Base-by-base conservation (phyloP, 2,329 filamentous ascomycete species). In the Hypomyces perniciosus region DNA sequence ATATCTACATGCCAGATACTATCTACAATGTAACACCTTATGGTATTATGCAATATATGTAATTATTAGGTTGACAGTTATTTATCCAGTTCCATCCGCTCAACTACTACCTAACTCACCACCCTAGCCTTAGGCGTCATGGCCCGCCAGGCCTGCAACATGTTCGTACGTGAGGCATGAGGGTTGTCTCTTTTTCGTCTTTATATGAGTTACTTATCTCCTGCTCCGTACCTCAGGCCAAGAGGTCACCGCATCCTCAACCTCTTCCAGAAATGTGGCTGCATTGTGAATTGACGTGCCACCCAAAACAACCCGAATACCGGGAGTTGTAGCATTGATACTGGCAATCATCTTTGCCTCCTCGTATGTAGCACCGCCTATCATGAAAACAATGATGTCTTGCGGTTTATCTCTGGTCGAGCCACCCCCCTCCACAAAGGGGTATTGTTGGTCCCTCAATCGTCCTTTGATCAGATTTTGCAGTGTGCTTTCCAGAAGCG, bases 331-430 rank as follows among this genome's bases (percentile, higher is more conserved):
- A 13, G 90, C 90, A 70, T 99, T 99, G 53, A 99, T 84, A 59
- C 91, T 84, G n/a, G 93, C 90, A 37, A 97, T 83, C 78, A 90
- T 90, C 73, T 96, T 96, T 5, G 93, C 91, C 68, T 99, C 93
- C 68, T 99, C 93, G 63, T 96, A 99, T 0, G 93, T 99, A 13
- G 86, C 84, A 3, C 93, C 93, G 5, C 93, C 93, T 27, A 96
- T 78, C 63, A 99, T 91, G 65, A 99, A 99, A 6, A 99, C 81
- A 40, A 99, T 81, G 38, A 99, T 87, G 65, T 99, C 95, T 66
- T 99, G 93, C 4, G 93, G 93, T 67, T 97, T 97, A 64, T 99
- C 95, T 56, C 86, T 82, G 8, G 90, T 96, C 9, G 88, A 83
- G 2, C 88, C 87, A 12, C 87, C 86, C 6, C 89, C 90, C 59